Percentiles rank a stretch among this genome's conserved stretches.
phyloP scores from a whole-genome alignment of 2,329 filamentous ascomycete genomes.

The Colletotrichum noveboracense region DNA sequence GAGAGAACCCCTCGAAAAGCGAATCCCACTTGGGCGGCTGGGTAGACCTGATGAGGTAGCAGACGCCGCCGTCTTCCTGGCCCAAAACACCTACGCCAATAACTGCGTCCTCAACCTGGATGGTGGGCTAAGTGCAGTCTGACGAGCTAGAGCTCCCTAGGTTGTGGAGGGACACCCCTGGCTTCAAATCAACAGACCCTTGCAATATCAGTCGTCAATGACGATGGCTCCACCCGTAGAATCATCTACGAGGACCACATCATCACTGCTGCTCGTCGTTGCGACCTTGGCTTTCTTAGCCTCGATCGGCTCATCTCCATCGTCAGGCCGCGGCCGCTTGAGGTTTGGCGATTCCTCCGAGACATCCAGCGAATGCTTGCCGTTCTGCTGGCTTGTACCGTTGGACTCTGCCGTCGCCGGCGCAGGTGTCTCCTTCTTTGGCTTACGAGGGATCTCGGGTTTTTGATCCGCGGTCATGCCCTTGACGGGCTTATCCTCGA shows the following conservation, averaged over 20 bases:
- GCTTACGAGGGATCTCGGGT: conserved; percentile 58
- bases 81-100: conserved; percentile 80
- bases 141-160: conserved; percentile 25
- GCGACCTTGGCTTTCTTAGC: conserved; percentile 56
- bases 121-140: conserved; percentile 77
- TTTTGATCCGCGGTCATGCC: conserved; percentile 45
- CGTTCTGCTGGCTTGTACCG: conserved; percentile 48
- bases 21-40: conserved; percentile 56
- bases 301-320: conserved; percentile 38
- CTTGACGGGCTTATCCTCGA: conserved; percentile 61
- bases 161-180: not conserved
- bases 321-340: conserved; percentile 54
- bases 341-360: conserved; percentile 36
- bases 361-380: conserved; percentile 41
- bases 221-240: conserved; percentile 65
- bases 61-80: conserved; percentile 81
- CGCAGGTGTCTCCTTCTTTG: conserved; percentile 44
- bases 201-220: conserved; percentile 61
- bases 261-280: conserved; percentile 42
- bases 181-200: not conserved
- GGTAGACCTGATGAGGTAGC: conserved; percentile 76
- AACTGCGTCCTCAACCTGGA: conserved; percentile 88
- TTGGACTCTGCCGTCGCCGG: conserved; percentile 29
- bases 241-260: conserved; percentile 39
- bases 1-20: conserved; percentile 30